Evolutionary conservation across 2,329 filamentous ascomycete genomes (phyloP).

Genomic region (Ascosphaera apis): DNA sequence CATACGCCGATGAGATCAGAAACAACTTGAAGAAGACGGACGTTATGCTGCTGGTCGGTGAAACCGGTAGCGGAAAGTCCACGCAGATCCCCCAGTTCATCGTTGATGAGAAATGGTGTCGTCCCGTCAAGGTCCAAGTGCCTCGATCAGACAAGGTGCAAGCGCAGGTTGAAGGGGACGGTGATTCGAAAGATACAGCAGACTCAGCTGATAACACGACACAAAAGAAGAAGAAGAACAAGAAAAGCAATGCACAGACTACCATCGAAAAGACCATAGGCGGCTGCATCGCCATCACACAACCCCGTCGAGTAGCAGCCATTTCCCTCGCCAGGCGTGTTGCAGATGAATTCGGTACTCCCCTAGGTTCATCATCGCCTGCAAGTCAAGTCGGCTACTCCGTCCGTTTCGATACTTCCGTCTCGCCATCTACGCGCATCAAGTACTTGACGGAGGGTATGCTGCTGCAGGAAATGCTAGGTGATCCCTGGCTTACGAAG

Average conservation of each 20-base stretch:
- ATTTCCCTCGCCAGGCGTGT: conserved; percentile 78
- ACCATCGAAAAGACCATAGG: conserved; percentile 26
- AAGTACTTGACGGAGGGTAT: conserved; percentile 96
- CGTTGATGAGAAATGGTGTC: conserved; percentile 57
- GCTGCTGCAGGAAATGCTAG: conserved; percentile 77
- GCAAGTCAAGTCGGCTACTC: conserved; percentile 63
- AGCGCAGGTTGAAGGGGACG: conserved; percentile 4
- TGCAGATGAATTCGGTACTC: conserved; percentile 54
- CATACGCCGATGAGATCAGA: conserved; percentile 46
- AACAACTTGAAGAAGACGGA: conserved; percentile 39
- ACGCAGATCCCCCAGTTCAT: conserved; percentile 91
- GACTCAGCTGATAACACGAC: background rate
- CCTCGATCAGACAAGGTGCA: conserved; percentile 5
- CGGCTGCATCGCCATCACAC: conserved; percentile 76
- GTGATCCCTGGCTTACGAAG: conserved; percentile 56
- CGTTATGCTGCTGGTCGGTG: conserved; percentile 67
- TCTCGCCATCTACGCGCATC: conserved; percentile 60
- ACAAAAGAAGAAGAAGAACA: conserved; percentile 8
- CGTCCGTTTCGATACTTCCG: conserved; percentile 76
- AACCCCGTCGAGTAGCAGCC: conserved; percentile 80
- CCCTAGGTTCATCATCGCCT: conserved; percentile 34
- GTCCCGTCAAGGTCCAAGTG: conserved; percentile 31
- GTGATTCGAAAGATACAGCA: conserved; percentile 9
- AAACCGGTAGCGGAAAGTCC: conserved; percentile 91
- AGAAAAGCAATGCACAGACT: conserved; percentile 17